phyloP scores from a whole-genome alignment of 2,329 filamentous ascomycete genomes.

The Aureobasidium sp. region DNA sequence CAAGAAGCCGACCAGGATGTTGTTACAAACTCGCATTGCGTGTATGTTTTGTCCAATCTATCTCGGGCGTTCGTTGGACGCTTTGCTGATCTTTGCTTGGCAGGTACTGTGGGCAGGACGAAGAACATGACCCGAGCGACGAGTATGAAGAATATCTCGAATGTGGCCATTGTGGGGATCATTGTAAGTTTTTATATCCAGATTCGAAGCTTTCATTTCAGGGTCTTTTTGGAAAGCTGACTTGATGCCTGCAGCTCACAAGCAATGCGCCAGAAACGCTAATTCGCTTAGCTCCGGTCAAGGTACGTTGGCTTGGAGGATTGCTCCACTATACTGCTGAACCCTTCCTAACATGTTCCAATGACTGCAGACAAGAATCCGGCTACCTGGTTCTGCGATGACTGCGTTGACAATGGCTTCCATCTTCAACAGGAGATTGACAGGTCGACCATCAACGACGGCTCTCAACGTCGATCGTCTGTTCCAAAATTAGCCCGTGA shows the following conservation, averaged over 20 bases:
- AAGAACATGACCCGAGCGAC: conserved; percentile 73
- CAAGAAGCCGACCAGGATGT: conserved; percentile 51
- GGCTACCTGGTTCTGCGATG: conserved; percentile 56
- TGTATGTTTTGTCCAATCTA: conserved; percentile 52
- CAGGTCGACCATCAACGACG: conserved; percentile 33
- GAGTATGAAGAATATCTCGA: conserved; percentile 74
- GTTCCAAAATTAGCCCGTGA: conserved; percentile 60
- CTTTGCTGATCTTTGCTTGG: conserved; percentile 24
- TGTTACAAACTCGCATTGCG: conserved; percentile 53
- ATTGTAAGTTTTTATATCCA: conserved; percentile 55
- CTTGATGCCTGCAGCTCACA: conserved; percentile 63
- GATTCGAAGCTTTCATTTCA: conserved; percentile 23
- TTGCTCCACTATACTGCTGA: background rate
- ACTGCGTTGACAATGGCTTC: conserved; percentile 47
- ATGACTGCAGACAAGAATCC: conserved; percentile 38
- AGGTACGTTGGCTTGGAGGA: conserved; percentile 44
- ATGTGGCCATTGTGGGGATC: conserved; percentile 72
- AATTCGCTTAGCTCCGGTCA: conserved; percentile 55
- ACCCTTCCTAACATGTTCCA: conserved; percentile 20
- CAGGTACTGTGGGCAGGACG: conserved; percentile 76
- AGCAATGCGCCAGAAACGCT: conserved; percentile 75
- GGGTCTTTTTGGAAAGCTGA: conserved; percentile 35
- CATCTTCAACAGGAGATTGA: conserved; percentile 37
- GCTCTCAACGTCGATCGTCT: conserved; percentile 49
- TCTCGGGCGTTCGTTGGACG: no score